Evolutionary conservation across 495 filamentous ascomycete genomes (phyloP), one percentile per base, ranked within the genome.

Genomic region (Xylona heveae): DNA sequence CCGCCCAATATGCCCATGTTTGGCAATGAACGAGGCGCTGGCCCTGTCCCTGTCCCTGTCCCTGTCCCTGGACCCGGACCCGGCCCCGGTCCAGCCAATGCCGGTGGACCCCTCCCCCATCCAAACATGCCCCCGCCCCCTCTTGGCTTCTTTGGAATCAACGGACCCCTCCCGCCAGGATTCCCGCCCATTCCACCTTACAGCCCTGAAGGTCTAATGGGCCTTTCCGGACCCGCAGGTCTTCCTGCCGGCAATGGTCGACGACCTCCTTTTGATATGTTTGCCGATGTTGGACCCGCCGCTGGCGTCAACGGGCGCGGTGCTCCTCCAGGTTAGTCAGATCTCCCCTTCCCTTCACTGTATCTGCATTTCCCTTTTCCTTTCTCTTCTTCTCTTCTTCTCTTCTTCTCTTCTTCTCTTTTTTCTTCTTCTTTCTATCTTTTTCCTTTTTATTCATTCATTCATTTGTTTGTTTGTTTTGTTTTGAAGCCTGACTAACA

Each of bases 111-210:
- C n/a, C n/a, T 31, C 19, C 19, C 35, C 10, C 35, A 26, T 20
- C 25, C 35, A 15, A 35, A 35, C 14, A 30, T 30, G 15, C 15
- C 31, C 14, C 30, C 19, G 8, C 36, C 36, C 17, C 36, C 36
- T 6, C 36, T 48, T 17, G 51, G 53, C 12, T 48, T 56, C 15
- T 53, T 56, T 24, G 51, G 48, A 0, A 50, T 53, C 45, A 40
- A 38, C 15, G 49, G 50, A 20, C 40, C 54, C 9, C 53, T 7
- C 36, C 23, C 23, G 23, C 23, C 23, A 8, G 23, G 23, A 8
- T 25, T 25, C 23, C 23, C 23, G 7, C 7, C 7, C 23, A 25
- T 25, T 7, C 23, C 23, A 8, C 8, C 8, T 13, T 25, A 37
- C 21, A 28, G 35, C n/a, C 35, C 35, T 15, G n/a, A n/a, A n/a